Evolutionary conservation across 116 monocot species (phyloP), one percentile per base, ranked within the genome.

Genomic region (Posidonia oceanica): DNA sequence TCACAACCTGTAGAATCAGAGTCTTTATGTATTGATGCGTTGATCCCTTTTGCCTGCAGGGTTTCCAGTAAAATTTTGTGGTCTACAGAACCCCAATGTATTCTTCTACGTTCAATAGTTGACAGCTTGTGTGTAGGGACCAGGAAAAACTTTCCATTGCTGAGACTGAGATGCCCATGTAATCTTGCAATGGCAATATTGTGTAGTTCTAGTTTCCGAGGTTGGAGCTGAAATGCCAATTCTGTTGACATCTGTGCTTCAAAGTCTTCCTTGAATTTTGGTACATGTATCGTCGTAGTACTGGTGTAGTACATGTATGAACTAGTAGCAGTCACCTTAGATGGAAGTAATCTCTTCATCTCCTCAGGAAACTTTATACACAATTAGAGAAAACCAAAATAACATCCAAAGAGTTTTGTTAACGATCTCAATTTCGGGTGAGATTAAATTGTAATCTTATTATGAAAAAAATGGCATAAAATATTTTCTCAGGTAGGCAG

Each of bases 101-200:
- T 64, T 54, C 65, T 76, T 40, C 65, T 76, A 64, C 56, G 65
- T 54, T 74, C 55, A 38, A 40, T 14, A 7, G 54, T 17, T 7
- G 39, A 22, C 3, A 68, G 48, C 17, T 74, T 72, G 54, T 71
- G 61, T 4, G 69, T 23, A 37, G 78, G 58, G 58, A 77, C 65
- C 59, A 92, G 59, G 7, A 73, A 20, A 74, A 83, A 82, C 15
- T 77, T 72, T 7, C 92, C 88, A 37, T 80, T 80, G 58, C 78
- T 76, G 57, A 88, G 57, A 42, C 76, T 44, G 52, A 86, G 75
- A 58, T 71, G 72, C 36, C 82, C 80, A 13, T 78, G 74, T 39
- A 92, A 74, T 70, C 88, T 83, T 17, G 92, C 88, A 52, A 87
- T 75, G 16, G 92, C 92, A 18, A 76, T 75, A 59, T 78, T 86